A percentile compares a stretch with the other conserved stretches of the same genome.
Conservation (phyloP, 345 rosid genomes). For the Melaleuca quinquenervia region DNA sequence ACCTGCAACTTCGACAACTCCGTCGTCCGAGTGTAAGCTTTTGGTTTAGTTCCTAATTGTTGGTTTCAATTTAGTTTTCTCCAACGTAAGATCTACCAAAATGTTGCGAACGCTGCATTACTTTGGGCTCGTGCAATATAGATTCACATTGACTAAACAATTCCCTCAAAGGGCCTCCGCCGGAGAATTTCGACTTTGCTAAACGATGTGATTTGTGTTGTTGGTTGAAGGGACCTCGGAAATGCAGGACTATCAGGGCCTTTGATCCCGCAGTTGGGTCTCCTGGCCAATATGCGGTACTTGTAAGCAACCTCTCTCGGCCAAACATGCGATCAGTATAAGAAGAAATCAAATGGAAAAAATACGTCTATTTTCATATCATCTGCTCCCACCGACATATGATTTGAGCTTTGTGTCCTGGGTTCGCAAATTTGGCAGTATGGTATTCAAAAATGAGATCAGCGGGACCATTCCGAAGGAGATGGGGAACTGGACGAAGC, state of each 20-base stretch:
- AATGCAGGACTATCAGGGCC: slow-evolving; percentile 25
- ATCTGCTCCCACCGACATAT: not conserved
- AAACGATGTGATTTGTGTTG: not conserved
- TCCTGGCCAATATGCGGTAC: slow-evolving; percentile 27
- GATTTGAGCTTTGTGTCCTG: not conserved
- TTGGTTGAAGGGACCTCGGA: slow-evolving; percentile 31
- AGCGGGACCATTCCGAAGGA: slow-evolving; percentile 23
- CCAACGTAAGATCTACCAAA: not conserved
- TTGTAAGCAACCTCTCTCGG: slow-evolving; percentile 15
- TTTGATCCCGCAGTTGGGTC: slow-evolving; percentile 30
- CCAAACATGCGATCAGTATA: not conserved
- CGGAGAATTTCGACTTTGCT: not conserved
- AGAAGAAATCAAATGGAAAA: not conserved
- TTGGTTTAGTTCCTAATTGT: not conserved
- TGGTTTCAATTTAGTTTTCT: not conserved
- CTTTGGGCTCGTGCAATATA: not conserved
- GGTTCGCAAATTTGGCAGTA: slow-evolving; percentile 8
- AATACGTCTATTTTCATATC: not conserved
- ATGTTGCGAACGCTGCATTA: not conserved
- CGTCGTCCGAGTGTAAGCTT: slow-evolving; percentile 19
- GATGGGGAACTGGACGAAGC: slow-evolving; percentile 21
- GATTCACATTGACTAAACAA: not conserved
- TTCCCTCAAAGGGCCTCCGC: not conserved
- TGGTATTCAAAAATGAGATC: slow-evolving; percentile 6
- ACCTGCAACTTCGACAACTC: slow-evolving; percentile 14